These are phyloP conservation scores for Colletotrichum incanum DNA, from an alignment of 2,329 filamentous ascomycete species.

Conservation along the genomic window DNA sequence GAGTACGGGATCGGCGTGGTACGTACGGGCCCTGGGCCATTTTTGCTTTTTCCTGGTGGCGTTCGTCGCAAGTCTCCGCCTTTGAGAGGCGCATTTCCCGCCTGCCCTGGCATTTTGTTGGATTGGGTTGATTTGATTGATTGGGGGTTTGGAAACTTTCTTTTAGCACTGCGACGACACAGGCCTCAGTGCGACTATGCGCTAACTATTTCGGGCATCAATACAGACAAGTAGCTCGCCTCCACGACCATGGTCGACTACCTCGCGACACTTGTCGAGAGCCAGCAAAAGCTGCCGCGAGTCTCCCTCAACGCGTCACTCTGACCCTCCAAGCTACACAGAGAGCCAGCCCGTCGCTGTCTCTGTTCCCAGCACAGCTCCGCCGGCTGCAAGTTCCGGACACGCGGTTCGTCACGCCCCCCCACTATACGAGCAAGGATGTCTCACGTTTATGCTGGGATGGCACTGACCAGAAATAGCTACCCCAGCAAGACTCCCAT, in stretches of 20 bases:
- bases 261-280: conserved; percentile 8
- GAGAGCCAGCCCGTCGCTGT: neutral
- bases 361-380: conserved; percentile 22
- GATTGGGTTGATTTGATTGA: conserved; percentile 23
- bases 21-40: conserved; percentile 47
- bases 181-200: conserved; percentile 30
- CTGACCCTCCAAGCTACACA: conserved; percentile 13
- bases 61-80: conserved; percentile 14
- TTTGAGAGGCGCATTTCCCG: conserved; percentile 16
- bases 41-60: conserved; percentile 40
- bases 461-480: conserved; percentile 40
- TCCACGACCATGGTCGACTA: conserved; percentile 21
- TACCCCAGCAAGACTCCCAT: conserved; percentile 36
- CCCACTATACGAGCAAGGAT: conserved; percentile 23
- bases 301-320: neutral
- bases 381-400: conserved; percentile 15
- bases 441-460: conserved; percentile 14
- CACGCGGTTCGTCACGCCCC: conserved; percentile 32
- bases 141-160: conserved; percentile 8
- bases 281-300: conserved; percentile 11
- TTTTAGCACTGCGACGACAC: conserved; percentile 37
- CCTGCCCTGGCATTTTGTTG: conserved; percentile 24
- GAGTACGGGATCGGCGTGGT: conserved; percentile 58
- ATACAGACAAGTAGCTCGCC: conserved; percentile 43
- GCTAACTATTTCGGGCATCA: conserved; percentile 35